Conservation (phyloP, 345 rosid species). For the Syzygium jambos region DNA sequence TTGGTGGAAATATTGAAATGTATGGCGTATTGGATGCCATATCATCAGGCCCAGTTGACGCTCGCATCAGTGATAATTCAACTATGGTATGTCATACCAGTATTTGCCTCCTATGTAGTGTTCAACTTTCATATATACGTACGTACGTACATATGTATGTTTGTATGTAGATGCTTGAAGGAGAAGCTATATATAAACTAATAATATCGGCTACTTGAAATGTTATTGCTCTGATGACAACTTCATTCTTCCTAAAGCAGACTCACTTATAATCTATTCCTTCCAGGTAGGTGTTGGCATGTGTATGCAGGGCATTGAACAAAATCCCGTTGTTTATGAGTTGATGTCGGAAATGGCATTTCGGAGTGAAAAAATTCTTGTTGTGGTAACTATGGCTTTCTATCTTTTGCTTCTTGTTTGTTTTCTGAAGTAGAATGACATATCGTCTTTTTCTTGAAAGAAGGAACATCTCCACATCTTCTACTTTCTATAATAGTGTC, state of each 20-base stretch:
- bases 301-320: conserved; percentile 99
- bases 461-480: background rate
- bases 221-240: background rate
- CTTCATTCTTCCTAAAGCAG: background rate
- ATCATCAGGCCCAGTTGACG: conserved; percentile 81
- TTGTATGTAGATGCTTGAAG: too few species aligned
- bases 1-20: conserved; percentile 96
- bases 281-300: conserved; percentile 87
- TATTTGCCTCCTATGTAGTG: background rate
- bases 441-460: background rate
- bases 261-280: background rate
- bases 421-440: background rate
- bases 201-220: background rate
- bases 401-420: background rate
- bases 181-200: too few species aligned
- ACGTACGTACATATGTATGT: too few species aligned
- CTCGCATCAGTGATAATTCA: conserved; percentile 64
- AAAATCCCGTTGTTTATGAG: conserved; percentile 88
- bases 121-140: background rate
- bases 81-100: conserved; percentile 56
- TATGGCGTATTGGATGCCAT: conserved; percentile 75
- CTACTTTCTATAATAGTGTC: background rate
- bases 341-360: conserved; percentile 95
- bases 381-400: conserved; percentile 34
- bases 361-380: conserved; percentile 56